Base-by-base conservation (phyloP, 1,284 basidiomycete species). In the Naganishia liquefaciens region DNA sequence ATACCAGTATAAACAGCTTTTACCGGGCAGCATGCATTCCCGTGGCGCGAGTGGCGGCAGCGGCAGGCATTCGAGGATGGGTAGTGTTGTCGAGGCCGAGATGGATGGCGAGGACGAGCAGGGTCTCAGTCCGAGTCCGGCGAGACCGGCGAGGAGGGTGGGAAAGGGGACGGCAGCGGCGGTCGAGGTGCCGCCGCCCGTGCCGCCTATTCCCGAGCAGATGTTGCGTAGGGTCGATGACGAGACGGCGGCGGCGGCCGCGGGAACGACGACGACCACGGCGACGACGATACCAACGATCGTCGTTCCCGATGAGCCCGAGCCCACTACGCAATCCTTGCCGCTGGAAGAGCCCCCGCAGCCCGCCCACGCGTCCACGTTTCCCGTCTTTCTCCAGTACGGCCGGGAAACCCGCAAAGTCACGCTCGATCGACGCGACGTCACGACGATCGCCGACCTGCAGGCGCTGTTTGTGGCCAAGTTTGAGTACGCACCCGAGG, bases 1-100 rank as follows among this genome's bases (percentile, higher is more conserved):
- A 0, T 99, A 96, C 76, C 92, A 93, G 60, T 91, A 97, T 73
- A 89, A 90, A 70, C 96, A 95, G 80, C 95, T 99, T 87, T 88
- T 77, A 0, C 76, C 91, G 0, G 85, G 87, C n/a, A n/a, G n/a
- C n/a, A n/a, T n/a, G 19, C 81, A 75, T 21, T 77, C 74, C 74
- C 67, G 81, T 75, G 69, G 79, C 75, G 84, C 70, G 63, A 43
- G 67, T 39, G 70, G 33, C 75, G 84, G 69, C 61, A 43, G 67
- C 33, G 70, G 33, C 9, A 43, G 25, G 19, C 62, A 42, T 40
- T 30, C n/a, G 54, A 68, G 28, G 63, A 43, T 37, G 68, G 69
- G 5, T 30, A 60, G 28, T n/a, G 19, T 63, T 6, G 53, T 51
- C 25, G 50, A 44, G 50, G 50, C 28, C 17, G 40, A 37, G 37